Conservation (phyloP, 371 early-diverging fungal genomes). For the Mucor sp. region DNA sequence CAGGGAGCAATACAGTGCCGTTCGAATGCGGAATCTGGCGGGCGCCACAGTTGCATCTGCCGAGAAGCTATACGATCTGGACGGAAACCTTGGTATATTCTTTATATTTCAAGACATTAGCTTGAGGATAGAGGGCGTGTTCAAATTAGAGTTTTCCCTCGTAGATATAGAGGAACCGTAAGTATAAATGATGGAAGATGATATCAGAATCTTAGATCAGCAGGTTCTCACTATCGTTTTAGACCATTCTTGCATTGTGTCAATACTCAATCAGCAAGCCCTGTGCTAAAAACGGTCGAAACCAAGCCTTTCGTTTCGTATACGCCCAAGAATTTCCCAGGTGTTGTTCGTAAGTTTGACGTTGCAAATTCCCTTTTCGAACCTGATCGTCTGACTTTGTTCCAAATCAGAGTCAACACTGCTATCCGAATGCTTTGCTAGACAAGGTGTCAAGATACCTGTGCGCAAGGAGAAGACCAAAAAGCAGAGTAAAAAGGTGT, state of each 20-base stretch:
- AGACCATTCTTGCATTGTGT: slow-evolving; percentile 32
- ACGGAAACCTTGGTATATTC: slow-evolving; percentile 72
- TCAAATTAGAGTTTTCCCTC: slow-evolving; percentile 65
- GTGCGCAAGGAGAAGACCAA: slow-evolving; percentile 44
- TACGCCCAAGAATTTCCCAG: slow-evolving; percentile 69
- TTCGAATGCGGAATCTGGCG: slow-evolving; percentile 61
- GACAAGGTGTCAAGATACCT: slow-evolving; percentile 72
- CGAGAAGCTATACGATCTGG: slow-evolving; percentile 58
- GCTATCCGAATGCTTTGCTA: slow-evolving; percentile 69
- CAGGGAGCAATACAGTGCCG: slow-evolving; percentile 29
- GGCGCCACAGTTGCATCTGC: slow-evolving; percentile 76
- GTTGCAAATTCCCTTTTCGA: not conserved
- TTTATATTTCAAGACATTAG: slow-evolving; percentile 77
- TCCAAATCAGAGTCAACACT: slow-evolving; percentile 57
- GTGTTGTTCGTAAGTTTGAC: slow-evolving; percentile 62
- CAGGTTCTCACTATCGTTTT: not conserved
- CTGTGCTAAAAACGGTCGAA: slow-evolving; percentile 37
- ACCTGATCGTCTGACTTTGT: not conserved
- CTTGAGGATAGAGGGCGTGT: slow-evolving; percentile 68
- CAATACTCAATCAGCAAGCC: slow-evolving; percentile 34
- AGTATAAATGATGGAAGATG: slow-evolving; percentile 9
- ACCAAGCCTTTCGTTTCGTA: slow-evolving; percentile 62
- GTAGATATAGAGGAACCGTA: slow-evolving; percentile 47
- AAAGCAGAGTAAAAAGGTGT: not conserved
- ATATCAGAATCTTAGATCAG: not conserved